Evolutionary conservation across 495 filamentous ascomycete genomes (phyloP), one percentile per base, ranked within the genome.

Genomic region (Astrothelium subdiscretum): DNA sequence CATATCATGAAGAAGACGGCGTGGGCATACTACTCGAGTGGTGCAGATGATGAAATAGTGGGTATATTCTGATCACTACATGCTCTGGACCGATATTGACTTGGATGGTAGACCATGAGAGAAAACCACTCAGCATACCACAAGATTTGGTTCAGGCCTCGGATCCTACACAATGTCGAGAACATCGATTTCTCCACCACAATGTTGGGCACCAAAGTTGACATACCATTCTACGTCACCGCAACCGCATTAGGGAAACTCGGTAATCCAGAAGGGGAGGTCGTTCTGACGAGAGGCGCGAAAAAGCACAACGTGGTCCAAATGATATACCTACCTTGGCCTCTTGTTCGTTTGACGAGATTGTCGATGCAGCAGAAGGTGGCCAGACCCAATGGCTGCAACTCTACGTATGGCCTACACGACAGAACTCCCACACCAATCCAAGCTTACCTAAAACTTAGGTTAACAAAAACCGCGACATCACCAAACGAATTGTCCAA

Each of bases 271-370:
- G 91, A 96, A 72, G 91, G 91, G 67, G 91, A 97, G 70, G 90
- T 95, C 0, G 78, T 95, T n/a, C 80, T 97, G 24, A 97, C 91
- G 3, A 79, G 83, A 51, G 89, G 90, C 11, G 89, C 95, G 0
- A 80, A 81, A 71, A 86, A 85, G 67, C 94, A 98, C 77, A 82
- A 92, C 70, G 87, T 96, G 29, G 77, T 95, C 60, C 92, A 97
- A 74, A 96, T 96, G 92, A 97, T 98, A 97, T 98, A 61, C 94
- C 94, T 1, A 98, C 94, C 6, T 81, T 98, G n/a, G 95, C 95
- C 10, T 96, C 90, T 22, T 97, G 95, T 76, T 90, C 90, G 20
- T 97, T 98, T 70, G 94, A 97, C 75, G 95, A 98, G 74, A 95
- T 98, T 59, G 77, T 92, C 64, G 95, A 96, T 70, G 94, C 92